A percentile compares a stretch with the other conserved stretches of the same genome.
phyloP scores from a whole-genome alignment of 768 basidiomycete species.

The Lyophyllum decastes region DNA sequence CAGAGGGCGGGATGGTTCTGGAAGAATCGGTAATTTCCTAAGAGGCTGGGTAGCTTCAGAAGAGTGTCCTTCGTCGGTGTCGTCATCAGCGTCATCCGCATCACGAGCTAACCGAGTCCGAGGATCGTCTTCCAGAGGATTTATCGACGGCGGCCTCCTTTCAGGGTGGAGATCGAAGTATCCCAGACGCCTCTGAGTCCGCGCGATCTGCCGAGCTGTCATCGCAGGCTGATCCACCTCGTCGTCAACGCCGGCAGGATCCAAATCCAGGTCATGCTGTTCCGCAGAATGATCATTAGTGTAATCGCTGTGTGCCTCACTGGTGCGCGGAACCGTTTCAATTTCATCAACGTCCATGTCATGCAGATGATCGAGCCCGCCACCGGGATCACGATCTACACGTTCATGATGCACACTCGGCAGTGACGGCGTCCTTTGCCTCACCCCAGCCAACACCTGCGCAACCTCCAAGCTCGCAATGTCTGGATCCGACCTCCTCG shows the following conservation, averaged over 20 bases:
- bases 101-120: conserved; percentile 36
- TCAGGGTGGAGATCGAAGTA: conserved; percentile 86
- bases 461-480: conserved; percentile 73
- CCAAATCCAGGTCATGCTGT: background rate
- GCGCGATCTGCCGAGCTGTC: conserved; percentile 31
- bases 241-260: conserved; percentile 15
- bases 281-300: conserved; percentile 23
- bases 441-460: conserved; percentile 65
- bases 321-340: conserved; percentile 43
- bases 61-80: conserved; percentile 18
- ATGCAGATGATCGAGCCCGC: conserved; percentile 33
- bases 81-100: conserved; percentile 35
- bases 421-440: conserved; percentile 36
- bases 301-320: conserved; percentile 27
- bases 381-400: conserved; percentile 36
- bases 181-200: conserved; percentile 50
- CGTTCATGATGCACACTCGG: conserved; percentile 32
- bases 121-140: conserved; percentile 36
- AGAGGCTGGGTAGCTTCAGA: conserved; percentile 3
- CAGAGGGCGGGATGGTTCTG: conserved; percentile 9
- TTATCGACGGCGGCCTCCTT: conserved; percentile 42
- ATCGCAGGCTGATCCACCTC: conserved; percentile 19
- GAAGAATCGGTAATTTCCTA: conserved; percentile 19
- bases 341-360: conserved; percentile 55
- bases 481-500: conserved; percentile 57